phyloP scores from a whole-genome alignment of 176 grass and related monocot genomes.

The Aegilops speltoides region DNA sequence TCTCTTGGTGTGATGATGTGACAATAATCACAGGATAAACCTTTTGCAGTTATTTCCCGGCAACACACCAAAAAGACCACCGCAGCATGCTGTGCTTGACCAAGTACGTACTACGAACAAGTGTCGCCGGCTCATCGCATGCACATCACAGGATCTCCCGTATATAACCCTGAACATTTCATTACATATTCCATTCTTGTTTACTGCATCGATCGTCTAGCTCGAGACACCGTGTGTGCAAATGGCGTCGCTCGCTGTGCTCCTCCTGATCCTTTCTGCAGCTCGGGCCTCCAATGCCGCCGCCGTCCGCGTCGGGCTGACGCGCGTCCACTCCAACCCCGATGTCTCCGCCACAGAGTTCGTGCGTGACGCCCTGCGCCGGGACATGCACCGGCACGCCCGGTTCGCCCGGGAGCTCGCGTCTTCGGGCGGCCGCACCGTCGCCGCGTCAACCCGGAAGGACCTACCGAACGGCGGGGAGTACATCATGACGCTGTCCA shows the following conservation, averaged over 20 bases:
- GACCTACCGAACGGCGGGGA: constrained; percentile 42
- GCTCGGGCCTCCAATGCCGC: constrained; percentile 11
- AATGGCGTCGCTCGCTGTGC: constrained; percentile 5
- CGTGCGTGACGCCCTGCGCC: constrained; percentile 42
- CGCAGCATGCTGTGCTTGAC: constrained; percentile 49
- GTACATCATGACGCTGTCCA: constrained; percentile 66
- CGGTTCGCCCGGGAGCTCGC: constrained; percentile 36
- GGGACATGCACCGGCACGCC: constrained; percentile 38
- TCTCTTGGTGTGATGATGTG: constrained; percentile 20
- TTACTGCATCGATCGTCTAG: neutral
- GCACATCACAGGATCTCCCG: neutral
- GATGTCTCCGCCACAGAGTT: constrained; percentile 43
- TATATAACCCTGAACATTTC: constrained; percentile 11
- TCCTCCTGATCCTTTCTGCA: neutral
- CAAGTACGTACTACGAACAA: neutral
- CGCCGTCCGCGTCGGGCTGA: constrained; percentile 51
- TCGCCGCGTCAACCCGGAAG: constrained; percentile 30
- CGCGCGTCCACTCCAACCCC: constrained; percentile 48
- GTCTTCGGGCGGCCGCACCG: constrained; percentile 3
- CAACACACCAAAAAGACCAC: constrained; percentile 5
- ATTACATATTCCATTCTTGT: neutral
- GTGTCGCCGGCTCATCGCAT: neutral
- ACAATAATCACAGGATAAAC: constrained; percentile 1
- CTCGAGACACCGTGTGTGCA: neutral
- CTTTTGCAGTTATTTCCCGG: constrained; percentile 31